Base-by-base conservation (phyloP, 2,329 filamentous ascomycete species). In the Fusarium gaditjirri region DNA sequence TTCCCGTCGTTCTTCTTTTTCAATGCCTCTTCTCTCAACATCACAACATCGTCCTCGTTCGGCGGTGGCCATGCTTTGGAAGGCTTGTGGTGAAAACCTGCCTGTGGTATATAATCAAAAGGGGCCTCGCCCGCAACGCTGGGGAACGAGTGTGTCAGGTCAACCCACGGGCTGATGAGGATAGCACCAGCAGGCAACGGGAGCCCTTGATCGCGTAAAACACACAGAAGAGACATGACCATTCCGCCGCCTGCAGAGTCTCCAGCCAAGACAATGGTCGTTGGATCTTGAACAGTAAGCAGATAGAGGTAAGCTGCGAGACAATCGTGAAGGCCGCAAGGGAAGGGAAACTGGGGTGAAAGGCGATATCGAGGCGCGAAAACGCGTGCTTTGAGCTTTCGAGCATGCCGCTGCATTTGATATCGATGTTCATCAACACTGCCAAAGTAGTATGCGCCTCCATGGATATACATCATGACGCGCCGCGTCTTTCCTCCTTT, bases 391-490 rank as follows among this genome's bases (percentile, higher is more conserved):
- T 96, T 94, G 68, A 99, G 87, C 83, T 98, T 98, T 59, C 96
- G 89, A 33, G 96, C 96, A 86, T 98, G 95, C 53, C 95, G 89
- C 82, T 99, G 96, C 87, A 99, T 91, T 86, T 98, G 95, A 83
- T 98, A 98, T n/a, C 96, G 91, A 84, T 98, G 96, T 81, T 97
- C 95, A 78, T 98, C 95, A 41, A 98, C 92, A 75, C 94, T 97
- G 19, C 96, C 95, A 80, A 99, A 98, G 83, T 92, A 99, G 82
- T 97, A 98, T 25, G 93, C 95, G 11, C 95, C 95, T 19, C 96
- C 96, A 78, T 98, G 96, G 27, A 98, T 86, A 81, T 98, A 98
- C 29, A 99, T 85, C 89, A 98, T 97, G 64, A 97, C 90, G 57
- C 94, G 90, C 74, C 90, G 91, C 23, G 89, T 88, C 27, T 87